Base-by-base conservation (phyloP, 768 basidiomycete genomes). In the Boletus insuetus region DNA sequence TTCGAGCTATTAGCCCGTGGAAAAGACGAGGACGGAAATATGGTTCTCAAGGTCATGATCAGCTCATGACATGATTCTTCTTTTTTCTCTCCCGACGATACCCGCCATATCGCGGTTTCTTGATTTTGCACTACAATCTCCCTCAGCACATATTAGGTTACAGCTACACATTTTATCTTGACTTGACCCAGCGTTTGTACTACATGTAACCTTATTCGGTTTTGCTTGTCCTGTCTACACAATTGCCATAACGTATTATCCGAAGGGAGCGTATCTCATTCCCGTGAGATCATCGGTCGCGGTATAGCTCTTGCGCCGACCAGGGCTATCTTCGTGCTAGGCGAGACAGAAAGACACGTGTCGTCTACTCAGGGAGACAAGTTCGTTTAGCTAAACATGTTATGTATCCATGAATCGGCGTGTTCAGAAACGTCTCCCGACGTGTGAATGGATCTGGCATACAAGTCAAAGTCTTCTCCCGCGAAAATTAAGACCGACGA, bases 41-140 rank as follows among this genome's bases (percentile, higher is more conserved):
- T 95, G 76, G 91, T 97, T 35, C 78, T 98, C 68, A 98, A 98
- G 77, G 82, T 96, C 54, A 86, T 97, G 82, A 82, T 98, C 53
- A 84, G 76, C 17, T 64, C 76, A 46, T 73, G 68, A 67, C 47
- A 35, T 29, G 34, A 40, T 24, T 29, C 35, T 14, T 14, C 34
- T 22, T 29, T 35, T 26, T 20, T 26, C 12, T 43, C 24, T 24
- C 24, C 24, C 24, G 24, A 6, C 24, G 24, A 24, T 53, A 47
- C 20, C 37, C 20, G 19, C 37, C 41, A 34, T 58, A 49, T 50
- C 53, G 3, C 32, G 12, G n/a, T 35, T 14, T 56, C 51, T 39
- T 51, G 61, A 56, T 50, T n/a, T 54, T 43, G 41, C 34, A 60
- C 37, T 52, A 4, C 13, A 35, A 35, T 35, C 34, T 35, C 14